Conservation (phyloP, 495 filamentous ascomycete species). For the Patellaria atrata region DNA sequence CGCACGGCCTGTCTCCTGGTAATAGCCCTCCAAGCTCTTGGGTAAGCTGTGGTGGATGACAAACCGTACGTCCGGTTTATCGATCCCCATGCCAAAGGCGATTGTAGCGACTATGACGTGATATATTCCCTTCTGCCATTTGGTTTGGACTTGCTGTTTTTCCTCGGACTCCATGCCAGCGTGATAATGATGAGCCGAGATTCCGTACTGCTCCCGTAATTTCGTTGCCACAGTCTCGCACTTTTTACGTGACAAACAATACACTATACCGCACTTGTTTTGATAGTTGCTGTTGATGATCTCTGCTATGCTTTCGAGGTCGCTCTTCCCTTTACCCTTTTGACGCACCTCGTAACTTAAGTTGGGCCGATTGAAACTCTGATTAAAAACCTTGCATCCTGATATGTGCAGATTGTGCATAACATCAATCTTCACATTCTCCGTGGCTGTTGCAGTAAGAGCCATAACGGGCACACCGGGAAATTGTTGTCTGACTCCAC, state of each 20-base stretch:
- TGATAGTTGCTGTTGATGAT: constrained; percentile 52
- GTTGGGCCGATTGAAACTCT: constrained; percentile 92
- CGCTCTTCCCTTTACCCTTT: constrained; percentile 41
- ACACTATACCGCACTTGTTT: constrained; percentile 79
- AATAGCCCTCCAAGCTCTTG: constrained; percentile 95
- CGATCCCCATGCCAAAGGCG: constrained; percentile 98
- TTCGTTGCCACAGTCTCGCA: constrained; percentile 67
- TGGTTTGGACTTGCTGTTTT: constrained; percentile 51
- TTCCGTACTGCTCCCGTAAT: constrained; percentile 42
- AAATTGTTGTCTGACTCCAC: constrained; percentile 50
- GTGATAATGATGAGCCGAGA: constrained; percentile 76
- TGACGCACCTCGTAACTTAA: constrained; percentile 67
- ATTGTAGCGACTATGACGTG: constrained; percentile 98
- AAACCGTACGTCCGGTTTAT: constrained; percentile 89
- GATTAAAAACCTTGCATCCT: constrained; percentile 58
- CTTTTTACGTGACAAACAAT: constrained; percentile 71
- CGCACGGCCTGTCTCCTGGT: constrained; percentile 91
- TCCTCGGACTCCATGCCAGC: constrained; percentile 52
- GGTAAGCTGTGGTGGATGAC: constrained; percentile 87
- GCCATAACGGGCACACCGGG: constrained; percentile 81
- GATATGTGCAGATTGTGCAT: constrained; percentile 74
- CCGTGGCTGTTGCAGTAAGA: constrained; percentile 84
- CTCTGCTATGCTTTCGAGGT: constrained; percentile 51
- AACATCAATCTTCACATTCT: constrained; percentile 81
- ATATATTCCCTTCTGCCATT: constrained; percentile 65